Evolutionary conservation across 441 rosid species (phyloP).

Genomic region (Kokia cookei): DNA sequence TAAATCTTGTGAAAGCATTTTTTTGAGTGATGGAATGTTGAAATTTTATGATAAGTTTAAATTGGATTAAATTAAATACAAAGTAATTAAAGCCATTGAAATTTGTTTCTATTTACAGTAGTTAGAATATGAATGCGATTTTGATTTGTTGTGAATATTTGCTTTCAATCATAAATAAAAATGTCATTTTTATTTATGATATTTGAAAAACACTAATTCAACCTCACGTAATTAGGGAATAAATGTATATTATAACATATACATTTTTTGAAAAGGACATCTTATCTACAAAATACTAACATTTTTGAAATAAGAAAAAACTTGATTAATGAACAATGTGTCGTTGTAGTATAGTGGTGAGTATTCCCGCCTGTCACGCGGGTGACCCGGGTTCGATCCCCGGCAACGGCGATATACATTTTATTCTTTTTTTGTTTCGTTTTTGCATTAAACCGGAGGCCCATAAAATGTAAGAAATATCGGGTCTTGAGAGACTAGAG

Average conservation of each 20-base stretch:
- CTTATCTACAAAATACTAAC: too few relatives aligned
- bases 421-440: too few relatives aligned
- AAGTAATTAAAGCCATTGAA: background rate
- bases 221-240: background rate
- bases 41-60: background rate
- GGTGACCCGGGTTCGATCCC: slow-evolving; percentile 92
- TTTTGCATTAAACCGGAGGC: too few relatives aligned
- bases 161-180: background rate
- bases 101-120: background rate
- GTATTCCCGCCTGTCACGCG: slow-evolving; percentile 98
- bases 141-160: background rate
- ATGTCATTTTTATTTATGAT: too few relatives aligned
- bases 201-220: background rate
- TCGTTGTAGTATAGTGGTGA: slow-evolving; percentile 91
- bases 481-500: too few relatives aligned
- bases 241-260: background rate
- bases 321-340: background rate
- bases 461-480: too few relatives aligned
- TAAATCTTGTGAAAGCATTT: background rate
- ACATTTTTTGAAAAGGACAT: background rate
- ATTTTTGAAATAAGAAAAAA: too few relatives aligned
- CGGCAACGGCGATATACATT: slow-evolving; percentile 60
- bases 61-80: background rate
- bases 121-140: background rate
- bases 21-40: background rate